phyloP scores from a whole-genome alignment of 345 rosid species.

The Chamaenerion angustifolium region DNA sequence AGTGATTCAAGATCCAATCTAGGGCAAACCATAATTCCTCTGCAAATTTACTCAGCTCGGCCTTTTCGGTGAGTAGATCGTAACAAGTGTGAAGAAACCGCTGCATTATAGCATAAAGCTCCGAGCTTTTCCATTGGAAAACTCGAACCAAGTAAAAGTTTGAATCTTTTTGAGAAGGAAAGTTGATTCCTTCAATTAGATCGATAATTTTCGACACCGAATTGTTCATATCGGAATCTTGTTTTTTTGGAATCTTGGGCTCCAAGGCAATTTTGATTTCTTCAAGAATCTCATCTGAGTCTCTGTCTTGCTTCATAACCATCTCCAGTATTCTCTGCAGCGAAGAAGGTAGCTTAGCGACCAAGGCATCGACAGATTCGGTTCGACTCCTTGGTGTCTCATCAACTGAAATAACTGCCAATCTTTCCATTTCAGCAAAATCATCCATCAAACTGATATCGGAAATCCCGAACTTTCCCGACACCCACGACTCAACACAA shows the following conservation, averaged over 20 bases:
- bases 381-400: conserved; percentile 17
- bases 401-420: conserved; percentile 46
- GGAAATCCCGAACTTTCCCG: conserved; percentile 45
- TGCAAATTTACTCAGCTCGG: conserved; percentile 41
- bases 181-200: conserved; percentile 50
- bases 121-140: conserved; percentile 86
- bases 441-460: conserved; percentile 90
- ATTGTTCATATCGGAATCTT: conserved; percentile 17
- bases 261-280: conserved; percentile 43
- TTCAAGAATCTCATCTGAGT: conserved; percentile 38
- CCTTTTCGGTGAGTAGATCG: conserved; percentile 44
- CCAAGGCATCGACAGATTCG: conserved; percentile 3
- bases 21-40: conserved; percentile 44
- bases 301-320: conserved; percentile 36
- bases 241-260: conserved; percentile 8
- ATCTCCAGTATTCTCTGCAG: conserved; percentile 33
- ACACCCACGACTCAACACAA: conserved; percentile 64
- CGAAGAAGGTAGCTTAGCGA: conserved; percentile 22
- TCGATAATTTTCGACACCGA: conserved; percentile 50
- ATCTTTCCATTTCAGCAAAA: conserved; percentile 87
- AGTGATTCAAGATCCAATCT: conserved; percentile 80
- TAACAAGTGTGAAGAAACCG: conserved; percentile 53
- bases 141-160: conserved; percentile 48
- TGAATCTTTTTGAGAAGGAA: conserved; percentile 28
- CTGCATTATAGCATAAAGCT: conserved; percentile 36